Conservation (phyloP, 83 land plant species). For the Larix sibirica region DNA sequence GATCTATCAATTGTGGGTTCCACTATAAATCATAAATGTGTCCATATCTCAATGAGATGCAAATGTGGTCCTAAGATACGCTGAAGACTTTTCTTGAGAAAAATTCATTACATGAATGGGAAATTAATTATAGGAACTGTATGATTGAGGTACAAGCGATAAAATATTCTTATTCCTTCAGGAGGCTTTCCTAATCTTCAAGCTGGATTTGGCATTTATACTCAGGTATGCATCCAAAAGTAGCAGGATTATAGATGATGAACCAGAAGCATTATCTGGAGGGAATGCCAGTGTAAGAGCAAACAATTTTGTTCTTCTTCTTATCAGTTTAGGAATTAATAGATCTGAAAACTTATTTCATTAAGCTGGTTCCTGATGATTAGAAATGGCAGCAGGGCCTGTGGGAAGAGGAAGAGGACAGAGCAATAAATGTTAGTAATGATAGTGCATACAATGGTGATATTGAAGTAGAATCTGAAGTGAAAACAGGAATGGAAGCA, state of each 20-base stretch:
- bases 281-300: neutral
- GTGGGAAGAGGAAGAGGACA: conserved; percentile 14
- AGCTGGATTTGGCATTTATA: neutral
- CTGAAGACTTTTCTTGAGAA: neutral
- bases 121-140: neutral
- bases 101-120: neutral
- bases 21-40: neutral
- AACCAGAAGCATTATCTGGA: conserved; percentile 4
- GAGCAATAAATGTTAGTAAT: neutral
- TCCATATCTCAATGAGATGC: neutral
- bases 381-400: neutral
- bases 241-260: conserved; percentile 2
- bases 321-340: neutral
- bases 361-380: neutral
- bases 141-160: neutral
- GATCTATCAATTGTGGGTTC: neutral
- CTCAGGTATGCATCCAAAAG: conserved; percentile 4
- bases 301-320: neutral
- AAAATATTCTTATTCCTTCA: neutral
- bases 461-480: neutral
- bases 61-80: neutral
- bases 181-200: neutral
- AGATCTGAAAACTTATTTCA: neutral
- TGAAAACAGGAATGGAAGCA: neutral
- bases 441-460: conserved; percentile 10